Evolutionary conservation across 257 asterid genomes (phyloP).

Genomic region (Fraxinus anomala): DNA sequence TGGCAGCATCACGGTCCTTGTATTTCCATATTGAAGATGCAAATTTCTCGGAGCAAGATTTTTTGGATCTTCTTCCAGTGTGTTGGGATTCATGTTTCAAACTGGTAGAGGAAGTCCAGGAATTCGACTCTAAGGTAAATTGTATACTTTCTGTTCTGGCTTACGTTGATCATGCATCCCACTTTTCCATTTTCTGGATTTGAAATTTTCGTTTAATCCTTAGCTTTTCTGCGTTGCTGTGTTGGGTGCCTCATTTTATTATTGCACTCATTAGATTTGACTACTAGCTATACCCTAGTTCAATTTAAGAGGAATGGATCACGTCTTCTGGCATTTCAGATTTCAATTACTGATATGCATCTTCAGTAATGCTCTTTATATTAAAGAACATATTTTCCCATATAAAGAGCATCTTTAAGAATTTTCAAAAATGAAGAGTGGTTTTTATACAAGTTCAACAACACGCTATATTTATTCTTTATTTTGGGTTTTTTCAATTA

Average conservation of each 20-base stretch:
- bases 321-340: neutral
- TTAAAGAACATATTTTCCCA: neutral
- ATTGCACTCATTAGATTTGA: neutral
- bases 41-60: slow-evolving; percentile 82
- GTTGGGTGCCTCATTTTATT: neutral
- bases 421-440: neutral
- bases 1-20: slow-evolving; percentile 90
- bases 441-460: neutral
- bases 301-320: neutral
- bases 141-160: neutral
- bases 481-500: neutral
- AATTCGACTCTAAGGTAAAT: slow-evolving; percentile 90
- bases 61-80: slow-evolving; percentile 74
- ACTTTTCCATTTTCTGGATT: neutral
- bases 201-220: neutral
- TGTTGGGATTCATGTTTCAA: slow-evolving; percentile 94
- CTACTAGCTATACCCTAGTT: neutral
- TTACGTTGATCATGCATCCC: slow-evolving; percentile 8
- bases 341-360: neutral
- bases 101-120: slow-evolving; percentile 86
- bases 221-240: neutral
- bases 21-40: slow-evolving; percentile 95
- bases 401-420: neutral
- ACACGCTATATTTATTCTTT: neutral
- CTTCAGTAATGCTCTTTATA: neutral